phyloP scores from a whole-genome alignment of 192 early-diverging fungal species.

The Podila verticillata region DNA sequence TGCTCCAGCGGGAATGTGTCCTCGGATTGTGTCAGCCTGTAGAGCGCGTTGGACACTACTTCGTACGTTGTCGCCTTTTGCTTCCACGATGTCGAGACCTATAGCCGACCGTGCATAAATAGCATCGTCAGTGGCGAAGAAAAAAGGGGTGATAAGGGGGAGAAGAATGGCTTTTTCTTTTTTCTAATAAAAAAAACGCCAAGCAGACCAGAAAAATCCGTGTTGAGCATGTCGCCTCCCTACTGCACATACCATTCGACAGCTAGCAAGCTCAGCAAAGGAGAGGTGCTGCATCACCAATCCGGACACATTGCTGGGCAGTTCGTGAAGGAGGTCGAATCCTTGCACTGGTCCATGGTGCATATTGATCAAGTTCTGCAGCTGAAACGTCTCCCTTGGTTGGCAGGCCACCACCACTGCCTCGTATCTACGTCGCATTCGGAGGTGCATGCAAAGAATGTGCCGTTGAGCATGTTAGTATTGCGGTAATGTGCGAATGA shows the following conservation, averaged over 20 bases:
- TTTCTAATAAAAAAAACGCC: background rate
- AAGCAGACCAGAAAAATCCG: background rate
- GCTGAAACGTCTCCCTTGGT: slow-evolving; percentile 20
- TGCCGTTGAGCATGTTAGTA: too few relatives aligned
- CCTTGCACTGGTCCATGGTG: slow-evolving; percentile 21
- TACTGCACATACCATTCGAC: slow-evolving; percentile 22
- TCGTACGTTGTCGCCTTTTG: slow-evolving; percentile 4
- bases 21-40: slow-evolving; percentile 6
- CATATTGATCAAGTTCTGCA: slow-evolving; percentile 20
- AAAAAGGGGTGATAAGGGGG: background rate
- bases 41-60: slow-evolving; percentile 13
- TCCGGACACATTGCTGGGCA: slow-evolving; percentile 7
- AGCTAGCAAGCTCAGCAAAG: slow-evolving; percentile 30
- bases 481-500: too few relatives aligned
- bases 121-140: background rate
- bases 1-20: slow-evolving; percentile 1
- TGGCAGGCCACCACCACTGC: slow-evolving; percentile 14
- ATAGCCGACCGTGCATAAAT: background rate
- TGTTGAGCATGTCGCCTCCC: too few relatives aligned
- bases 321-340: slow-evolving; percentile 29
- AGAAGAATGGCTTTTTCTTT: background rate
- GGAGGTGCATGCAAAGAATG: background rate
- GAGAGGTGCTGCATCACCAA: slow-evolving; percentile 10
- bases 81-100: slow-evolving; percentile 36
- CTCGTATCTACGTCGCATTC: slow-evolving; percentile 15